Percentiles rank a stretch among this genome's conserved stretches.
Evolutionary conservation across 345 rosid genomes (phyloP).

Genomic region (Eucalyptus globulus): DNA sequence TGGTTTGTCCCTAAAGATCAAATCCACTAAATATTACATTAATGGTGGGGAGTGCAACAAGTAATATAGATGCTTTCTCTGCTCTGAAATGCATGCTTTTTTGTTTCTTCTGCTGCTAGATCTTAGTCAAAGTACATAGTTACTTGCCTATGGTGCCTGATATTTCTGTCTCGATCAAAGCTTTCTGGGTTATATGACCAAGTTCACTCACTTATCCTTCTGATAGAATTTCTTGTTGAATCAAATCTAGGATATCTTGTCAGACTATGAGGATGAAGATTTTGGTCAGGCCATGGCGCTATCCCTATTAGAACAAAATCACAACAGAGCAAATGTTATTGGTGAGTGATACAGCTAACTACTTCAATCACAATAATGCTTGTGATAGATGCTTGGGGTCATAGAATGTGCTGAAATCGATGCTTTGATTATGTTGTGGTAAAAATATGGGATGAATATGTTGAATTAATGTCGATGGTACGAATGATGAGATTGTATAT

Average conservation of each 20-base stretch:
- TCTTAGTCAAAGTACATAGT: background rate
- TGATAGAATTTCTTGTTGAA: background rate
- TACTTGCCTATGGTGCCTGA: background rate
- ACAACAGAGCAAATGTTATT: constrained; percentile 7
- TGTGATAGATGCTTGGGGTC: background rate
- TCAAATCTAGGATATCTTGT: constrained; percentile 30
- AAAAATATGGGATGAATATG: background rate
- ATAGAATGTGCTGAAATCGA: background rate
- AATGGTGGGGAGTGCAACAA: background rate
- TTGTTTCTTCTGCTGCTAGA: background rate
- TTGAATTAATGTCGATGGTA: background rate
- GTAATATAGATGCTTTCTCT: background rate
- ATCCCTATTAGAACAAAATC: constrained; percentile 63
- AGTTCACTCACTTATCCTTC: background rate
- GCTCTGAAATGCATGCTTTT: background rate
- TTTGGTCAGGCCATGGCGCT: constrained; percentile 69
- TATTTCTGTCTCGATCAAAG: background rate
- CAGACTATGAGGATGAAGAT: constrained; percentile 58
- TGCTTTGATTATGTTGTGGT: background rate
- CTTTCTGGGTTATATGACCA: background rate
- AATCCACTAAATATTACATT: background rate
- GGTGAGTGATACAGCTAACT: constrained; percentile 32
- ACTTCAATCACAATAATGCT: background rate
- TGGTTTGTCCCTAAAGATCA: background rate
- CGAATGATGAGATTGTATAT: background rate